Evolutionary conservation across 257 asterid genomes (phyloP).

Genomic region (Capsicum baccatum): DNA sequence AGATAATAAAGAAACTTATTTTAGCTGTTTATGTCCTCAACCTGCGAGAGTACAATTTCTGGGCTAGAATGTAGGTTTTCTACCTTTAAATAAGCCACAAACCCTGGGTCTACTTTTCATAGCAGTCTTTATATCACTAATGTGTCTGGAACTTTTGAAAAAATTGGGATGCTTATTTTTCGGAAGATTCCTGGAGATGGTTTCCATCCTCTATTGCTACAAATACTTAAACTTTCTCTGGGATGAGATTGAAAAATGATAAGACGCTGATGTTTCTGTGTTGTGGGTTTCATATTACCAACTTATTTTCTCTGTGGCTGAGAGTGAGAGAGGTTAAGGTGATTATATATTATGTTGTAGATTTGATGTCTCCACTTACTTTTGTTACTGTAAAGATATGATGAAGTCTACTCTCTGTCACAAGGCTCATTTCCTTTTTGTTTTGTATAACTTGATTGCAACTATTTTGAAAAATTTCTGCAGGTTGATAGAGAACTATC

Average conservation of each 20-base stretch:
- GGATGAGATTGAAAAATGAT: neutral
- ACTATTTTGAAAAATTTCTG: constrained; percentile 28
- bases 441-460: neutral
- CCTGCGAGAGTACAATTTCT: neutral
- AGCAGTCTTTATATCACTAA: neutral
- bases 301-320: constrained; percentile 9
- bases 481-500: constrained; percentile 86
- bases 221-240: neutral
- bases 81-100: neutral
- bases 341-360: neutral
- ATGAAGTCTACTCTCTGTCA: neutral
- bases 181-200: constrained; percentile 10
- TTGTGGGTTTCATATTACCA: constrained; percentile 5
- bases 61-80: neutral
- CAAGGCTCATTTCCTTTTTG: neutral
- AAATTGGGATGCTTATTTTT: neutral
- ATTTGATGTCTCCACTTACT: constrained; percentile 12
- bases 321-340: neutral
- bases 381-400: neutral
- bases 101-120: neutral
- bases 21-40: neutral
- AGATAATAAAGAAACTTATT: neutral
- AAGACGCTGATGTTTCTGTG: neutral
- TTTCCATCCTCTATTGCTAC: neutral
- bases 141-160: neutral